Evolutionary conservation across 2,329 filamentous ascomycete genomes (phyloP), one percentile per base, ranked within the genome.

Genomic region (Trichoderma sp.): DNA sequence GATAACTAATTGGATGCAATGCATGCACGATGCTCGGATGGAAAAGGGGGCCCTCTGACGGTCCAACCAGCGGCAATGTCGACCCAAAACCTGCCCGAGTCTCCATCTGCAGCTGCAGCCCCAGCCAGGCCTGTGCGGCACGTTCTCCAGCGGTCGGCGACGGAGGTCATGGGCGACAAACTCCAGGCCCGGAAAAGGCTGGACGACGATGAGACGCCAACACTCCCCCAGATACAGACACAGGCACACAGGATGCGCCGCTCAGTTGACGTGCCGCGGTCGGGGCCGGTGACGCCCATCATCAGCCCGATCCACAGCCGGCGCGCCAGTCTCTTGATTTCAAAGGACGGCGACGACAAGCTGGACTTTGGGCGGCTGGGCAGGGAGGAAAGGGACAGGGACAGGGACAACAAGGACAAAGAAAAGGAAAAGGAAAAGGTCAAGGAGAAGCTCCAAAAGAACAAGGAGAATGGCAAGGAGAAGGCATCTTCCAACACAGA

Each of bases 71-170:
- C 59, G 29, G 16, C 64, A 35, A 78, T 79, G 78, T 65, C 76
- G 59, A 75, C 76, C 65, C 75, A 65, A 71, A 66, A 29, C 71
- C 79, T 79, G 33, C 76, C 79, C 35, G 78, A 80, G 56, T 79
- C 78, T 67, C 71, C 76, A 33, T 79, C 78, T 35, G 72, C 76
- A 21, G 38, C 64, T 45, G 72, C 76, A 21, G 38, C 64, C 35
- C 62, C 78, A 29, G 60, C 77, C 33, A 80, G 79, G 71, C 77
- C 80, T 80, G 78, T 80, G 82, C 86, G 86, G 75, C 89, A 90
- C 78, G 88, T 89, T 78, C 84, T 90, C 76, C 88, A 86, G 76
- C 87, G 89, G 41, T 91, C 90, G 64, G 86, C 91, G 75, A 87
- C 87, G 62, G 89, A 91, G 77, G 79, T 90, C 29, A 86, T 87